Evolutionary conservation across 2,329 filamentous ascomycete genomes (phyloP).

Genomic region (Arthrobotrys pseudoclavata): DNA sequence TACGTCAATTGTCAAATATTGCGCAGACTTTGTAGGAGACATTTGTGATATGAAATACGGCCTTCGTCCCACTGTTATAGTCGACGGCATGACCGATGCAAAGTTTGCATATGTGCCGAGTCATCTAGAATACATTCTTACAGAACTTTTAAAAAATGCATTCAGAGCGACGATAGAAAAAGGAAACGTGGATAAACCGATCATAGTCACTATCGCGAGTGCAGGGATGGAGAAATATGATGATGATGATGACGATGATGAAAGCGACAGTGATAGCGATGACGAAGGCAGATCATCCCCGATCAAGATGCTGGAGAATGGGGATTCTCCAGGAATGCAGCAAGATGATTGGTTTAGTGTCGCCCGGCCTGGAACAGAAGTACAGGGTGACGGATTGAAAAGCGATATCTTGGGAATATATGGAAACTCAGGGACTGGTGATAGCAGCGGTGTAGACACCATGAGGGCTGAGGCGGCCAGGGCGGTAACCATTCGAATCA

Average conservation of each 20-base stretch:
- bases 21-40: conserved; percentile 90
- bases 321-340: conserved; percentile 9
- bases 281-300: conserved; percentile 23
- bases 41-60: conserved; percentile 98
- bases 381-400: conserved; percentile 50
- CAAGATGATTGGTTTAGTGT: conserved; percentile 54
- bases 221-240: conserved; percentile 70
- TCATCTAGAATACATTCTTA: conserved; percentile 97
- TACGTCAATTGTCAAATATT: conserved; percentile 82
- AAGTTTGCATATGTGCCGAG: conserved; percentile 94
- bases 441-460: conserved; percentile 26
- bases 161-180: conserved; percentile 93
- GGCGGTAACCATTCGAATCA: conserved; percentile 93
- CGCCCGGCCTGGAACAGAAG: conserved; percentile 61
- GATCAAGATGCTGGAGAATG: conserved; percentile 44
- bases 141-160: conserved; percentile 94
- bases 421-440: conserved; percentile 10
- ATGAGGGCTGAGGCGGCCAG: conserved; percentile 50
- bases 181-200: conserved; percentile 81
- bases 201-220: conserved; percentile 92
- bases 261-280: conserved; percentile 36
- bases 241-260: conserved; percentile 22
- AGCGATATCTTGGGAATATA: conserved; percentile 34
- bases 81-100: conserved; percentile 88
- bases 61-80: conserved; percentile 81